Evolutionary conservation across 352 stramenopile species (phyloP).

Genomic region (Detonula confervacea): DNA sequence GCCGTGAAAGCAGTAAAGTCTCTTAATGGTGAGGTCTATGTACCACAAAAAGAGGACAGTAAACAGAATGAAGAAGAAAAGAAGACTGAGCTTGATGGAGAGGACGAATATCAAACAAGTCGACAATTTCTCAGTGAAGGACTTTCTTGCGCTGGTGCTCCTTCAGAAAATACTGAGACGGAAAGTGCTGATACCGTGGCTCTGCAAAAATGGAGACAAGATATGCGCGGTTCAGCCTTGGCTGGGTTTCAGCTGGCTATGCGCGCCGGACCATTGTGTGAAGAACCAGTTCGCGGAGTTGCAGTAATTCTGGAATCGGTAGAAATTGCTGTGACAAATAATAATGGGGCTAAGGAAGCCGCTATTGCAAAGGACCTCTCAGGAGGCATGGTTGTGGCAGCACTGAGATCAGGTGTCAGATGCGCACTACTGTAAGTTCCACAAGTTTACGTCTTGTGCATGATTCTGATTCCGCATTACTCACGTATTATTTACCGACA

Average conservation of each 20-base stretch:
- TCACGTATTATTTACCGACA: too few relatives aligned
- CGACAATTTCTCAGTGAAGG: constrained; percentile 29
- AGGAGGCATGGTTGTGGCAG: constrained; percentile 76
- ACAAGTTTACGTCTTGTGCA: constrained; percentile 17
- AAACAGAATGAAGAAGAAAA: constrained; percentile 19
- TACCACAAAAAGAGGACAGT: constrained; percentile 36
- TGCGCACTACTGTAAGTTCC: constrained; percentile 70
- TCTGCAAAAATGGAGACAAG: constrained; percentile 67
- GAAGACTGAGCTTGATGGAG: constrained; percentile 8
- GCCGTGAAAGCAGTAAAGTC: constrained; percentile 57
- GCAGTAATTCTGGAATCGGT: constrained; percentile 79
- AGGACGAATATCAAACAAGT: constrained; percentile 31
- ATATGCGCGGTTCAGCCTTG: constrained; percentile 75
- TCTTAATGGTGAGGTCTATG: constrained; percentile 57
- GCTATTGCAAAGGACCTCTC: constrained; percentile 62
- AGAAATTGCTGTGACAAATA: constrained; percentile 66
- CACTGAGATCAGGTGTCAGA: constrained; percentile 73
- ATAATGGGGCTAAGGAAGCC: constrained; percentile 27
- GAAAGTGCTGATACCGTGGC: constrained; percentile 48
- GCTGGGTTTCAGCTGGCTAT: constrained; percentile 80
- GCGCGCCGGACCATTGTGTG: constrained; percentile 73
- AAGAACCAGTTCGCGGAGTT: constrained; percentile 78
- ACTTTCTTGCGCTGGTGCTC: constrained; percentile 3
- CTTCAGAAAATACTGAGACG: background rate
- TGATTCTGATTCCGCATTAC: constrained; percentile 10